Percentiles rank a stretch among this genome's conserved stretches.
Conservation (phyloP, 495 filamentous ascomycete species). For the Penicillium waksmanii region DNA sequence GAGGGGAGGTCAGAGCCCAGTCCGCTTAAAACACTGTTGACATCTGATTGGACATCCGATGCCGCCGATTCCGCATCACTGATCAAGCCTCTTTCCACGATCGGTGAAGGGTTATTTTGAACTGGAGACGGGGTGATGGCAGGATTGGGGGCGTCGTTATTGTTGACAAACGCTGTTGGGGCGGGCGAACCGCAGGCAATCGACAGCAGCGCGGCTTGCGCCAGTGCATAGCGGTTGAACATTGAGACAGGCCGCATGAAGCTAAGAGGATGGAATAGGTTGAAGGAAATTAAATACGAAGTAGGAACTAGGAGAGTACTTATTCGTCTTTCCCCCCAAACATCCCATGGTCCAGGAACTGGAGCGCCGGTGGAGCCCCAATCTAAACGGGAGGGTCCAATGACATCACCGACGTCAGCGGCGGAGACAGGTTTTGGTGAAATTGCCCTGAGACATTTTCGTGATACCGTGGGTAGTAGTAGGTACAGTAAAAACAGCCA, state of each 20-base stretch:
- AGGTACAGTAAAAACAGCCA: background rate
- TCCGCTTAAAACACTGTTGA: slow-evolving; percentile 36
- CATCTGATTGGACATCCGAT: slow-evolving; percentile 36
- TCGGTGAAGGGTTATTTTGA: slow-evolving; percentile 20
- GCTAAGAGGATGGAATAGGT: background rate
- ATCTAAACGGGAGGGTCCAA: background rate
- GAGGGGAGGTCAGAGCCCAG: slow-evolving; percentile 58
- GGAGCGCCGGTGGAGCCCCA: background rate
- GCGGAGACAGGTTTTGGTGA: background rate
- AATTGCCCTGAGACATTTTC: background rate
- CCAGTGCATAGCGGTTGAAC: background rate
- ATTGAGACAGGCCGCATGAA: background rate
- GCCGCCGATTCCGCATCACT: slow-evolving; percentile 52
- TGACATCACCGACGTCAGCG: slow-evolving; percentile 5
- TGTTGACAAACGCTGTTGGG: slow-evolving; percentile 21
- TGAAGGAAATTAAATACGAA: background rate
- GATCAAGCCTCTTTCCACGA: slow-evolving; percentile 41
- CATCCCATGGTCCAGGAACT: background rate
- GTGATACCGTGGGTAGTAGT: background rate
- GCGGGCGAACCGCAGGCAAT: slow-evolving; percentile 21
- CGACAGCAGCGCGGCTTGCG: slow-evolving; percentile 20
- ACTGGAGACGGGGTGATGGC: slow-evolving; percentile 28
- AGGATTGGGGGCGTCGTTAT: slow-evolving; percentile 14
- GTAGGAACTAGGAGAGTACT: background rate
- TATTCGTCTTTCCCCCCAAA: background rate